Percentiles rank a stretch among this genome's conserved stretches.
Conservation (phyloP, 345 rosid genomes). For the Barbarea vulgaris region DNA sequence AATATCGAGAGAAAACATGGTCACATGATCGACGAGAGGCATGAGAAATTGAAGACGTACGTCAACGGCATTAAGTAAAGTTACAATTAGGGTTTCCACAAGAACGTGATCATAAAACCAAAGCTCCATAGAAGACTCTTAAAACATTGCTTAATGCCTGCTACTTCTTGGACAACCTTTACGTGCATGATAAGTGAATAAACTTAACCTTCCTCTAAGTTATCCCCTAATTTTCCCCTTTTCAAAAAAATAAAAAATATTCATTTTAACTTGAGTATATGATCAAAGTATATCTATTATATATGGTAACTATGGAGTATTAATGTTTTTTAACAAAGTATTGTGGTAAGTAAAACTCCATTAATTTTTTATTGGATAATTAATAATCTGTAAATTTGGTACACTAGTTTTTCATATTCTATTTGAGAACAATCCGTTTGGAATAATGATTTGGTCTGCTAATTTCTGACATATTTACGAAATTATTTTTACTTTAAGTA, state of each 20-base stretch:
- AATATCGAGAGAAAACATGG: conserved; percentile 38
- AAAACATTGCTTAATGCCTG: conserved; percentile 57
- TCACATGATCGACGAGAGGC: conserved; percentile 36
- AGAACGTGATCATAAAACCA: conserved; percentile 41
- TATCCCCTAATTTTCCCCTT: conserved; percentile 14
- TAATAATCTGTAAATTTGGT: neutral
- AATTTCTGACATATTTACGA: neutral
- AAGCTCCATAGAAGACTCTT: conserved; percentile 38
- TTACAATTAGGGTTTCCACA: conserved; percentile 32
- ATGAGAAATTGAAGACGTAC: conserved; percentile 43
- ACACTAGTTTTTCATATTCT: neutral
- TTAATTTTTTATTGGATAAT: neutral
- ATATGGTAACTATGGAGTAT: neutral
- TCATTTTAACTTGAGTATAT: neutral
- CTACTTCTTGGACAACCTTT: conserved; percentile 53
- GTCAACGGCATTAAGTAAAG: conserved; percentile 45
- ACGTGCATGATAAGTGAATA: conserved; percentile 67
- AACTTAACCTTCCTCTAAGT: conserved; percentile 32
- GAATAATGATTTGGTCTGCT: neutral
- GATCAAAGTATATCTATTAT: neutral
- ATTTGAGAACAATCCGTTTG: neutral
- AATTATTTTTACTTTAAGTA: neutral
- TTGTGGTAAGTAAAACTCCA: neutral
- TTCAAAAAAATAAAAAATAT: neutral
- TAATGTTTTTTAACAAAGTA: neutral